Percentiles rank a stretch among this genome's conserved stretches.
Evolutionary conservation across 2,329 filamentous ascomycete genomes (phyloP).

Genomic region (Drechslerella dactyloides): DNA sequence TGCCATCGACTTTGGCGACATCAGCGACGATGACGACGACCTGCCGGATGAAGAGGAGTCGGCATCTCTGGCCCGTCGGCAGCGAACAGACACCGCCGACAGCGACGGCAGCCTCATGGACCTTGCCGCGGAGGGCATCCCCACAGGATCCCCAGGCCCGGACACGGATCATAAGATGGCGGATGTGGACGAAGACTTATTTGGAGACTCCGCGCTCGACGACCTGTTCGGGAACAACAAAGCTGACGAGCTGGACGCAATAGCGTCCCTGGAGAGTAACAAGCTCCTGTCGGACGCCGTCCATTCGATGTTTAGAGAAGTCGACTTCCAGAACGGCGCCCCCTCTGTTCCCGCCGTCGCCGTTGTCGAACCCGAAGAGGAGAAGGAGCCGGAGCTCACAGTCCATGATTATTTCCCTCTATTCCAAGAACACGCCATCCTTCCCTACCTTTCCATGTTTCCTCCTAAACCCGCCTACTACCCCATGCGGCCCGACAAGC

Average conservation of each 20-base stretch:
- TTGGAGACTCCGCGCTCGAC: slow-evolving; percentile 59
- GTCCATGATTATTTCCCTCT: slow-evolving; percentile 80
- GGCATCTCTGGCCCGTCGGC: slow-evolving; percentile 11
- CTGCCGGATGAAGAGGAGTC: slow-evolving; percentile 75
- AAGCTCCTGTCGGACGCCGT: slow-evolving; percentile 31
- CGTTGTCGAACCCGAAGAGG: slow-evolving; percentile 12
- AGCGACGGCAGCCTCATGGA: slow-evolving; percentile 55
- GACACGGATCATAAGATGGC: slow-evolving; percentile 38
- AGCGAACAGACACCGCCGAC: slow-evolving; percentile 34
- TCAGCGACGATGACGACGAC: slow-evolving; percentile 82
- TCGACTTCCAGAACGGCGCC: slow-evolving; percentile 34
- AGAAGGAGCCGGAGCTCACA: slow-evolving; percentile 57
- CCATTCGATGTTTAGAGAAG: slow-evolving; percentile 34
- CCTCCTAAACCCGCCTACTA: slow-evolving; percentile 78
- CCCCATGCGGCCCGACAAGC: slow-evolving; percentile 78
- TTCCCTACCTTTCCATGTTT: slow-evolving; percentile 82
- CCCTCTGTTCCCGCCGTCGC: slow-evolving; percentile 18
- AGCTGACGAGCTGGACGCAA: slow-evolving; percentile 50
- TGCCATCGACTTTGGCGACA: slow-evolving; percentile 87
- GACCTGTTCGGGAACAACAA: slow-evolving; percentile 54
- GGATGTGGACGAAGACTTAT: slow-evolving; percentile 57
- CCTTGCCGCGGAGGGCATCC: slow-evolving; percentile 28
- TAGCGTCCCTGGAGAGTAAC: slow-evolving; percentile 50
- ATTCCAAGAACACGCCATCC: slow-evolving; percentile 75
- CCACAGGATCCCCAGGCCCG: slow-evolving; percentile 13